Evolutionary conservation across 768 basidiomycete species (phyloP), one percentile per base, ranked within the genome.

Genomic region (Mycena vitilis): DNA sequence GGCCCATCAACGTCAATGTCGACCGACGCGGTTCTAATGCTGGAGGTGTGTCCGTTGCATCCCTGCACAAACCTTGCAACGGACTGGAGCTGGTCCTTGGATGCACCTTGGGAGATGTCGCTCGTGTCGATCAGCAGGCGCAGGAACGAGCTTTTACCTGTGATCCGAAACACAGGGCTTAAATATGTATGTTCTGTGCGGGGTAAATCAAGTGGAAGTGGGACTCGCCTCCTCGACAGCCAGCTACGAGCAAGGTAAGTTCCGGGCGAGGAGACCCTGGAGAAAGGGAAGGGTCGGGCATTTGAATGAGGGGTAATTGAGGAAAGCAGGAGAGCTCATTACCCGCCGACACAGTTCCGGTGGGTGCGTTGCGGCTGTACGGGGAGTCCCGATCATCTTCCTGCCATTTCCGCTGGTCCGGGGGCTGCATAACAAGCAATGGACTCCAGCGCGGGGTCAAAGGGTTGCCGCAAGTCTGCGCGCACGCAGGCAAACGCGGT

Each of bases 101-200:
- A 83, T 61, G 88, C 86, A 23, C 82, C 77, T 47, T 85, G 81
- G 16, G 92, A 86, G 75, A 95, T 83, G 76, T 87, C 82, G 82
- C 87, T 87, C 71, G 94, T 93, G 83, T 94, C 93, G 78, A 95
- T 87, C 71, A 95, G 85, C 75, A 95, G 91, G 65, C 93, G 89
- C 76, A 95, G 90, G 76, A 95, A 92, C 68, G 92, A 91, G 25
- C 93, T 94, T 86, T 95, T 95, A 81, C 92, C 89, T 86, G 44
- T 45, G 82, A 81, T 80, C 80, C 80, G 81, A 77, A 51, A 80
- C 2, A 40, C 70, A 75, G 75, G 72, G 73, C 60, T 73, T 67
- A 74, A 40, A 71, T 62, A 73, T 65, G 62, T 69, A 47, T 40
- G 68, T 49, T 60, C 65, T 68, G 68, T 54, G 58, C 45, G 66